Evolutionary conservation across 768 basidiomycete species (phyloP), one percentile per base, ranked within the genome.

Genomic region (Mycena chlorophos): DNA sequence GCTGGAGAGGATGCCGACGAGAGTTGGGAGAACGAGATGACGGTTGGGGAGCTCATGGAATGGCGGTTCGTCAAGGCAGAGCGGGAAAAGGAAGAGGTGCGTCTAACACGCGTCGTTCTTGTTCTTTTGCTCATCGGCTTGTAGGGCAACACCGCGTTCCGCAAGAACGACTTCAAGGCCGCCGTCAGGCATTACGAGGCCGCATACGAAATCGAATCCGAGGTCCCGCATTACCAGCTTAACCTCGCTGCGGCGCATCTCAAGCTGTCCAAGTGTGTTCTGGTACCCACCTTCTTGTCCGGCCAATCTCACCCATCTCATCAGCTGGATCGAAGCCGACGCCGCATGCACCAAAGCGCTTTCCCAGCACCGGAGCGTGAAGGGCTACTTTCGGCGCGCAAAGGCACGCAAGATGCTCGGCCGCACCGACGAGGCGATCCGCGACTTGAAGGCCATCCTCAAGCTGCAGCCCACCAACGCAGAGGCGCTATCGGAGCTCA

Each of bases 211-310:
- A 85, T 86, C 39, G 88, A 89, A 63, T 81, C 87, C 2, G 88
- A 89, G 66, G 68, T 89, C 57, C 86, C 88, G 1, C 83, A 87
- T 63, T 90, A 90, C 62, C 84, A 88, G 63, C 79, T 89, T 30
- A 90, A 90, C 63, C 76, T 89, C 23, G 88, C 88, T 3, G 87
- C 87, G 1, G 88, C 88, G 0, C 77, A 89, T 66, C 68, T 90
- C 30, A 90, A 90, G 65, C 69, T 89, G 45, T 73, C 75, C 69
- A 81, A 86, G 88, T 90, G 68, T 55, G 85, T 72, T 39, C 19
- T 6, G 25, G 51, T 38, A 42, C 19, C 38, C 45, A 46, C 49
- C 10, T 39, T 30, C n/a, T n/a, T n/a, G n/a, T 49, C 54, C 52
- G 54, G 25, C 20, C 50, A 50, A 53, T 52, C 55, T 61, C 2